These are phyloP conservation scores for Vigna nakashimae DNA, from an alignment of 306 rosid species.

Conservation along the genomic window DNA sequence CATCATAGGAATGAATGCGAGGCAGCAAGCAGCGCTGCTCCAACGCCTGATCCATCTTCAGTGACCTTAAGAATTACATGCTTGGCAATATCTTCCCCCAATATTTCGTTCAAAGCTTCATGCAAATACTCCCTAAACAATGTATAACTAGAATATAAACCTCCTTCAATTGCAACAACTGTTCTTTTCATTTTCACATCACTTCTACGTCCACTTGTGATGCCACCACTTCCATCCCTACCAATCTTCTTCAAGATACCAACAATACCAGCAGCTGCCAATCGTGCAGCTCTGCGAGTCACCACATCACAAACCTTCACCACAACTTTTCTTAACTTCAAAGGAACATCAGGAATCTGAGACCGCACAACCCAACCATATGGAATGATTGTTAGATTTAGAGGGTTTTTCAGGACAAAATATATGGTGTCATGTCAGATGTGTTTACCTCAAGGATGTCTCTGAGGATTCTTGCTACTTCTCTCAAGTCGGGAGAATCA, in stretches of 20 bases:
- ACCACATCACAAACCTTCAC: conserved; percentile 74
- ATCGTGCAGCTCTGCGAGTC: conserved; percentile 78
- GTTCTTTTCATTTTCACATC: conserved; percentile 67
- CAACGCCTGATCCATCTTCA: conserved; percentile 79
- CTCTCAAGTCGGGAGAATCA: conserved; percentile 70
- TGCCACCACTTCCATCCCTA: conserved; percentile 83
- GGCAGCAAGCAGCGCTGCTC: conserved; percentile 85
- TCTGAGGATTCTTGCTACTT: conserved; percentile 67
- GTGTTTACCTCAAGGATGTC: conserved; percentile 71
- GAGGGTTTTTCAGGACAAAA: background rate
- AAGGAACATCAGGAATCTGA: conserved; percentile 67
- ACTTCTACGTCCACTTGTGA: conserved; percentile 65
- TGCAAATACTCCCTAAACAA: conserved; percentile 72
- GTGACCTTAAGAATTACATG: conserved; percentile 72
- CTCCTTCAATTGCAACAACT: conserved; percentile 77
- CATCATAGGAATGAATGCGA: conserved; percentile 58
- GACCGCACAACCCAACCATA: conserved; percentile 24
- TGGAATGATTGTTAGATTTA: background rate
- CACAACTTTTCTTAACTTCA: conserved; percentile 67
- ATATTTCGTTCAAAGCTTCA: conserved; percentile 71
- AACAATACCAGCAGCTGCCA: conserved; percentile 79
- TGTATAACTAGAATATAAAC: conserved; percentile 68
- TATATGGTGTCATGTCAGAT: background rate
- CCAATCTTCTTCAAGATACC: conserved; percentile 92
- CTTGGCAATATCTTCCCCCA: conserved; percentile 77